Evolutionary conservation across 441 rosid genomes (phyloP), one percentile per base, ranked within the genome.

Genomic region (Pelargonium citronellum): DNA sequence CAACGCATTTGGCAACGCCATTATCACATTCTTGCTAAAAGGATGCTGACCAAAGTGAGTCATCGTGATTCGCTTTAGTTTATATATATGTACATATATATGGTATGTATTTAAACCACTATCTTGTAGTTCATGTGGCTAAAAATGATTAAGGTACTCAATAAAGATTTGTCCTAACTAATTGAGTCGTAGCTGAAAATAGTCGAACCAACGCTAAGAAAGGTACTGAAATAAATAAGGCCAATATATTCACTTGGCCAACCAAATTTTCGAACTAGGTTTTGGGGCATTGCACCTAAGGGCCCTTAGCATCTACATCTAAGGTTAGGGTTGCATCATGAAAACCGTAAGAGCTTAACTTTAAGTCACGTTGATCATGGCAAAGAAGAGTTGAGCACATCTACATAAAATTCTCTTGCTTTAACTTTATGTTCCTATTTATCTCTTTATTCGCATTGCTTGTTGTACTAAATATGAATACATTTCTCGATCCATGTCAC

Each of bases 1-100:
- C 99, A 95, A 71, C 86, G 99, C 67, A 92, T 92, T 74, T 95
- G 99, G 99, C 99, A 95, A 81, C 85, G 97, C 39, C 99, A 92
- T 64, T 95, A 95, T 81, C 99, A 95, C 85, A 95, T 95, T 73
- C 95, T 95, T 22, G 99, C 97, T 9, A 95, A 95, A 84, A 81
- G 98, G 82, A 91, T 95, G 99, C 86, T 92, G 75, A 95, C 97
- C 71, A 95, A 95, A 82, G 99, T 92, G 79, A 85, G 91, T 76
- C 68, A 49, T 5, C 51, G 4, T 69, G 49, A 72, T 43, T 63
- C 66, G 13, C 58, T 37, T 61, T 69, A 16, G 3, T 30, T 41
- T 68, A 34, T 66, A n/a, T 41, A 20, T 64, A 46, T 30, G 16
- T 30, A 55, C 49, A 24, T 24, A 24, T 24, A 24, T 24, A 7